phyloP scores from a whole-genome alignment of 306 rosid species.

The Rubus parviflorus region DNA sequence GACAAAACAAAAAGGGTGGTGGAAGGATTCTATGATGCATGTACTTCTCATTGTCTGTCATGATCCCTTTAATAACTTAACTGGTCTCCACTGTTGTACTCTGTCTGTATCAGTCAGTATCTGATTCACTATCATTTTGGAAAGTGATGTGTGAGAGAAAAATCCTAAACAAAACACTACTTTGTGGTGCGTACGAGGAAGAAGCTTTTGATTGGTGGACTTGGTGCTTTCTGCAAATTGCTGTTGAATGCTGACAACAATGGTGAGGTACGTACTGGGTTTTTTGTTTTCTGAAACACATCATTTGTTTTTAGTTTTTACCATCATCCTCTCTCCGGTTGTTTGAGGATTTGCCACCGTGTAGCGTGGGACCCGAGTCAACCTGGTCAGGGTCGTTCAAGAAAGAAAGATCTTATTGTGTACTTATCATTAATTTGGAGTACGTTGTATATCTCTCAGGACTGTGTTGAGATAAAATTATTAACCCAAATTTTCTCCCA shows the following conservation, averaged over 20 bases:
- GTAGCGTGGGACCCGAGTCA: background rate
- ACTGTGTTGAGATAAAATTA: too few species aligned
- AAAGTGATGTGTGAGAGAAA: conserved; percentile 27
- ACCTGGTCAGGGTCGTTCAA: too few species aligned
- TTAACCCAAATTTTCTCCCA: too few species aligned
- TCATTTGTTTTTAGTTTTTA: background rate
- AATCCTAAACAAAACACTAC: background rate
- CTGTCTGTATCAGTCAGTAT: conserved; percentile 27
- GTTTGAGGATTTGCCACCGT: background rate
- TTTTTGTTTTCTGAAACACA: background rate
- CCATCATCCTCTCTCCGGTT: background rate
- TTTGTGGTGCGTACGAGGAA: background rate
- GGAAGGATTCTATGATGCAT: background rate
- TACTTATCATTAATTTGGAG: too few species aligned
- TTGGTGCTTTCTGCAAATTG: background rate
- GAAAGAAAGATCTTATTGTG: background rate
- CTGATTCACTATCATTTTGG: conserved; percentile 33
- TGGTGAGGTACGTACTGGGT: background rate
- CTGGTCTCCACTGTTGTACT: conserved; percentile 8
- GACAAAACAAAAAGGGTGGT: background rate
- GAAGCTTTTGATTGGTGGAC: background rate
- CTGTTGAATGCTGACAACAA: conserved; percentile 5
- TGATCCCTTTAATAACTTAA: conserved; percentile 5
- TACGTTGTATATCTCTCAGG: too few species aligned
- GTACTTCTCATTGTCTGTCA: background rate